Evolutionary conservation across 208 protist genomes (phyloP).

Genomic region (Leishmania guyanensis): DNA sequence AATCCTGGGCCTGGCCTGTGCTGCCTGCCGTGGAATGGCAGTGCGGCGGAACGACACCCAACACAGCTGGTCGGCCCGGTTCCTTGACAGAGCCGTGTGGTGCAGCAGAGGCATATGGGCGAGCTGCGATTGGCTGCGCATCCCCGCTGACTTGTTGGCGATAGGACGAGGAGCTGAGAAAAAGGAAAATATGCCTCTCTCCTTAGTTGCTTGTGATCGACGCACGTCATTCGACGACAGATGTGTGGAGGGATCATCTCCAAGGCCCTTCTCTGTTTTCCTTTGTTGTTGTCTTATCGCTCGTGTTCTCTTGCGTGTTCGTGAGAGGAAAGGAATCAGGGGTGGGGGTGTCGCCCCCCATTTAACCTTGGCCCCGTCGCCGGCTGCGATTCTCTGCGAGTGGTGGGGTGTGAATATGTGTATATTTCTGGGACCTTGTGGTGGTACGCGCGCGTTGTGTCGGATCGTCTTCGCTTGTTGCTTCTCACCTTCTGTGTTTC

Average conservation of each 20-base stretch:
- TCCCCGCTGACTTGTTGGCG: not conserved
- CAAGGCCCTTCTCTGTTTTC: not conserved
- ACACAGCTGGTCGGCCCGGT: not conserved
- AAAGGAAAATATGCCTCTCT: not conserved
- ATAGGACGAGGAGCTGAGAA: not conserved
- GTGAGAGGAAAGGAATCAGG: not conserved
- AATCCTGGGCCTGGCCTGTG: not conserved
- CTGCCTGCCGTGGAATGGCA: not conserved
- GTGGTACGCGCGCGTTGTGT: not conserved
- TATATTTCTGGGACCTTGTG: not conserved
- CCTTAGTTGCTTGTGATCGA: not conserved
- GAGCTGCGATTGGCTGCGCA: not conserved
- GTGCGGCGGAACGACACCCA: not conserved
- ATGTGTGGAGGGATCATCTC: not conserved
- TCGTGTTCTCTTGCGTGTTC: not conserved
- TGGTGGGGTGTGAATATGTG: not conserved
- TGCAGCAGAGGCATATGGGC: not conserved
- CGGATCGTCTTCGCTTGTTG: not conserved
- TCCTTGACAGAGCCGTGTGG: not conserved
- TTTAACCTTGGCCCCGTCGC: not conserved
- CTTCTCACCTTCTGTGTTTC: not conserved
- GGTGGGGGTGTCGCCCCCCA: not conserved
- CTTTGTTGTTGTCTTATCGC: not conserved
- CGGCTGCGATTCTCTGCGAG: not conserved
- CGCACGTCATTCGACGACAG: too few relatives aligned